Percentiles rank a stretch among this genome's conserved stretches.
Evolutionary conservation across 2,329 filamentous ascomycete genomes (phyloP).

Genomic region (Emergomyces africanus): DNA sequence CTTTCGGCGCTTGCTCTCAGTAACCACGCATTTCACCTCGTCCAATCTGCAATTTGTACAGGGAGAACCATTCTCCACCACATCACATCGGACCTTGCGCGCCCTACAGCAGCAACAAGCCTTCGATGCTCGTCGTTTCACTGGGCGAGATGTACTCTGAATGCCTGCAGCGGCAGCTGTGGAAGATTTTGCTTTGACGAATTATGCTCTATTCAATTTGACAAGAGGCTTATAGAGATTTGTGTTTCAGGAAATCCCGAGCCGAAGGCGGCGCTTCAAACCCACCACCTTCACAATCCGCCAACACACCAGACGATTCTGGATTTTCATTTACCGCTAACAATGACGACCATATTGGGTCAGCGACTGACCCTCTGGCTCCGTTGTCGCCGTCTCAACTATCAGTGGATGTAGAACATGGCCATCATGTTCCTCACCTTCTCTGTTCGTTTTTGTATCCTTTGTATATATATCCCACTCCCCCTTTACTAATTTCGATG

Average conservation of each 20-base stretch:
- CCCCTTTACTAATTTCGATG: slow-evolving; percentile 1
- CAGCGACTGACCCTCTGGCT: slow-evolving; percentile 12
- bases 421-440: slow-evolving; percentile 50
- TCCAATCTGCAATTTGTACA: slow-evolving; percentile 19
- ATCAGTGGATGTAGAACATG: slow-evolving; percentile 35
- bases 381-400: slow-evolving; percentile 33
- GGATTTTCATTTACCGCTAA: slow-evolving; percentile 16
- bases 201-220: slow-evolving; percentile 8
- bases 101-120: slow-evolving; percentile 40
- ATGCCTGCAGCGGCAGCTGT: slow-evolving; percentile 37
- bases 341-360: slow-evolving; percentile 15
- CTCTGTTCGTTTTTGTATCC: slow-evolving; percentile 41
- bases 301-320: slow-evolving; percentile 24
- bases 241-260: slow-evolving; percentile 26
- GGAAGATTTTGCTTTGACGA: slow-evolving; percentile 1
- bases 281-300: slow-evolving; percentile 21
- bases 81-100: slow-evolving; percentile 41
- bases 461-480: slow-evolving; percentile 6
- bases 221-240: slow-evolving; percentile 4
- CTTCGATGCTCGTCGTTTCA: slow-evolving; percentile 53
- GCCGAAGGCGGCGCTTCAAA: slow-evolving; percentile 26
- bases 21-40: slow-evolving; percentile 15
- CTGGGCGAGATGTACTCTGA: slow-evolving; percentile 41
- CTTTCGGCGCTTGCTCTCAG: slow-evolving; percentile 43
- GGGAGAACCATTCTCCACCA: slow-evolving; percentile 34